Evolutionary conservation across 106 monocot species (phyloP), one percentile per base, ranked within the genome.

Genomic region (Acorus gramineus): DNA sequence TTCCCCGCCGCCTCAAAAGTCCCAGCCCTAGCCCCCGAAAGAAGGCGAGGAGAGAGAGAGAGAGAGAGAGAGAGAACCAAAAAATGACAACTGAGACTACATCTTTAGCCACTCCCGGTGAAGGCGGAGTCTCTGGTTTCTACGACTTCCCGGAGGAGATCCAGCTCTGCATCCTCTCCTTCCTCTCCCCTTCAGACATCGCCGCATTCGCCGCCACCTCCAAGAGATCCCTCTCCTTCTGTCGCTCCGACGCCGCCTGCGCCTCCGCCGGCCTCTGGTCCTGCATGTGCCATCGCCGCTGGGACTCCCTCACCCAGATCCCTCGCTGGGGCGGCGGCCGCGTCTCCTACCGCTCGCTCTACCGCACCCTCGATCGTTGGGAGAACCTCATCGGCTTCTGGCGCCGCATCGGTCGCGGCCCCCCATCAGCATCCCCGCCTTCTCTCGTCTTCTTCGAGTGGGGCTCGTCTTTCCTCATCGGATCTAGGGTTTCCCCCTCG

Each of bases 401-500:
- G 91, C 81, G 91, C 64, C 81, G 75, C 47, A 73, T 86, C 57
- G 83, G 81, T n/a, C 71, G 49, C 3, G 69, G 61, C 12, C 10
- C 6, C 60, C 9, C 59, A 2, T 66, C 14, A 28, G 28, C 28
- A 28, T 28, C 28, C 13, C 58, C 75, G 2, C 70, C 73, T 6
- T 65, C 84, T 2, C 77, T 92, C 44, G 69, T 92, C 48, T 74
- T 86, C 69, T 84, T 92, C 66, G 91, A 92, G 50, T 92, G 86
- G 84, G 84, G 84, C 2, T 44, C 77, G 0, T 79, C 71, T 42
- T 92, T 44, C 72, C 79, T 92, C 59, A 72, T 65, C 6, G 86
- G 71, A 4, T 92, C 74, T 47, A 59, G 78, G 50, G 62, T 92
- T 9, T 78, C 68, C 53, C 82, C 86, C 11, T 75, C 84, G 8